Base-by-base conservation (phyloP, 2,329 filamentous ascomycete species). In the Aspergillus awamori region DNA sequence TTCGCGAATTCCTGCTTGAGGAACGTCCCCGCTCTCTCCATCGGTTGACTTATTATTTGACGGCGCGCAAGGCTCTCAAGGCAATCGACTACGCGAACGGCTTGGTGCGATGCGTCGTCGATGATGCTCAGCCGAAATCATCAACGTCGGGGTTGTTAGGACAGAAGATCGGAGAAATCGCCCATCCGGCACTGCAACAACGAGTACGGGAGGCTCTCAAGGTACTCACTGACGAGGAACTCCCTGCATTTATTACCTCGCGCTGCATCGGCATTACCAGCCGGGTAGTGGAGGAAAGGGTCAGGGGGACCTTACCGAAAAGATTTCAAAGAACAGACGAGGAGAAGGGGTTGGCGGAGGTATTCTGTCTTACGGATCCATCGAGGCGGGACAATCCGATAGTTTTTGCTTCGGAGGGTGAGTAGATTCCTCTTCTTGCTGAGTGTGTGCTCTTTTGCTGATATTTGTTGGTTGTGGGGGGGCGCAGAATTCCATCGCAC, bases 361-460 rank as follows among this genome's bases (percentile, higher is more conserved):
- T 91, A 0, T 93, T 92, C 67, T 93, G 89, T 70, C 74, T 93
- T 58, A 90, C 89, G 0, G 90, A 93, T 72, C 89, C 90, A 8
- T 89, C 88, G 1, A 80, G 89, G 60, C 80, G 83, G 2, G 90
- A 92, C 63, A 92, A 92, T 70, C 90, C 89, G 0, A 90, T 93
- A 62, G 86, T 92, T 2, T 91, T 92, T 74, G 88, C 89, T 6
- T 92, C 89, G 3, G 87, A 91, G 81, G 88, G 88, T 89, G 71
- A 26, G 75, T 13, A 3, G 13, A 11, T 22, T 17, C 26, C 13
- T 10, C 8, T 30, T 30, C 1, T 4, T 30, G 8, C 4, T 30
- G 28, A 30, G 8, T 10, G 8, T 30, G 10, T 30, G 10, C 11
- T 30, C 28, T 30, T n/a, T 47, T 8, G 22, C 10, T n/a, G 20